A percentile compares a stretch with the other conserved stretches of the same genome.
phyloP scores from a whole-genome alignment of 73 alveolate genomes.

The Tetrahymena malaccensis region DNA sequence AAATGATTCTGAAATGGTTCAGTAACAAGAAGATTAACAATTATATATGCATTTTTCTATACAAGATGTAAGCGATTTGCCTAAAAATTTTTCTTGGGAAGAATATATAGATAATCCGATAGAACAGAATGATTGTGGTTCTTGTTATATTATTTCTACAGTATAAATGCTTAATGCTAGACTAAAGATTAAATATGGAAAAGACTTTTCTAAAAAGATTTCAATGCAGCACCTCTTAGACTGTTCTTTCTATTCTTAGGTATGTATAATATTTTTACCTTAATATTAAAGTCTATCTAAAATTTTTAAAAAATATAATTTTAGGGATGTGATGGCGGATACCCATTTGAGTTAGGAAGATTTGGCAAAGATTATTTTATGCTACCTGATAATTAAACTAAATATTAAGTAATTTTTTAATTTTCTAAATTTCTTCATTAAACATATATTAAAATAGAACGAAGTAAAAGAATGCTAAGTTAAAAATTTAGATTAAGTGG shows the following conservation, averaged over 20 bases:
- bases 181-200: constrained; percentile 1
- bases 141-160: constrained; percentile 36
- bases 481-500: neutral
- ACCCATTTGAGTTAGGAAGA: constrained; percentile 27
- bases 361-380: constrained; percentile 3
- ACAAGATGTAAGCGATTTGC: constrained; percentile 28
- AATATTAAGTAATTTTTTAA: neutral
- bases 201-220: neutral
- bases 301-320: neutral
- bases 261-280: neutral
- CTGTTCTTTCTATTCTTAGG: neutral
- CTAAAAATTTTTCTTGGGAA: constrained; percentile 34
- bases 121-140: constrained; percentile 26
- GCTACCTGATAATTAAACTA: neutral
- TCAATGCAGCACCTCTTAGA: neutral
- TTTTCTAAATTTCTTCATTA: neutral
- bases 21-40: neutral
- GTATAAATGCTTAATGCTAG: constrained; percentile 34
- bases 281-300: neutral
- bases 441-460: neutral
- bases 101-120: constrained; percentile 11
- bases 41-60: neutral
- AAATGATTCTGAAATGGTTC: neutral
- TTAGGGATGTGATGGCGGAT: constrained; percentile 43
- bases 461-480: neutral